Base-by-base conservation (phyloP, 2,329 filamentous ascomycete genomes). In the Drechmeria coniospora region DNA sequence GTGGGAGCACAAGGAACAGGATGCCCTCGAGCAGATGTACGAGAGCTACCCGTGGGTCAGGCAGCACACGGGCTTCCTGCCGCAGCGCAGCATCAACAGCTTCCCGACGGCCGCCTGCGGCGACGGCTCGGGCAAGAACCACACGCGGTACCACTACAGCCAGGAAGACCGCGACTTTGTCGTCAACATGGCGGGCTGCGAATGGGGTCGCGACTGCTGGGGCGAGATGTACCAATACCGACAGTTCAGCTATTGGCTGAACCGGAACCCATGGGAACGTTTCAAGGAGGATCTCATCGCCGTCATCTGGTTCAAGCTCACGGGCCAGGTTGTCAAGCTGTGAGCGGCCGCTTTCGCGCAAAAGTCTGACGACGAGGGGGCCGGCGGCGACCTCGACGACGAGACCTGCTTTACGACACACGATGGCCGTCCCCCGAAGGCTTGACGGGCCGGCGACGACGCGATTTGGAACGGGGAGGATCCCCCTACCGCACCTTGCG, bases 1-100 rank as follows among this genome's bases (percentile, higher is more conserved):
- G 36, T 98, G 90, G 90, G 86, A 90, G 46, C 90, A 98, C 62
- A 95, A 95, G 51, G 90, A 98, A 53, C 90, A 98, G 56, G 86
- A 95, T 47, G 83, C 86, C 2, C 60, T 98, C 23, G 86, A 94
- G 56, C 79, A 92, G 56, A 65, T 98, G 36, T 98, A 98, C 57
- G 69, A 65, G 32, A 79, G 78, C 30, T 87, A 95, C 49, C 82
- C 90, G 1, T 98, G 90, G 86, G 74, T 95, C 29, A 74, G 90
- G 33, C 74, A 81, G 31, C 80, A 90, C 42, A 76, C 84, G 3
- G 87, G 74, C 4, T 98, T 98, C 55, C 66, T 94, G 25, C 78
- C 80, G 1, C 87, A 95, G 51, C 78, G 90, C 41, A 80, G 74
- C 56, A 81, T 95, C 57, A 98, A 95, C 62, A 82, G 82, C 35